Percentiles rank a stretch among this genome's conserved stretches.
Conservation (phyloP, 2,329 filamentous ascomycete genomes). For the Cercospora zeae-maydis region DNA sequence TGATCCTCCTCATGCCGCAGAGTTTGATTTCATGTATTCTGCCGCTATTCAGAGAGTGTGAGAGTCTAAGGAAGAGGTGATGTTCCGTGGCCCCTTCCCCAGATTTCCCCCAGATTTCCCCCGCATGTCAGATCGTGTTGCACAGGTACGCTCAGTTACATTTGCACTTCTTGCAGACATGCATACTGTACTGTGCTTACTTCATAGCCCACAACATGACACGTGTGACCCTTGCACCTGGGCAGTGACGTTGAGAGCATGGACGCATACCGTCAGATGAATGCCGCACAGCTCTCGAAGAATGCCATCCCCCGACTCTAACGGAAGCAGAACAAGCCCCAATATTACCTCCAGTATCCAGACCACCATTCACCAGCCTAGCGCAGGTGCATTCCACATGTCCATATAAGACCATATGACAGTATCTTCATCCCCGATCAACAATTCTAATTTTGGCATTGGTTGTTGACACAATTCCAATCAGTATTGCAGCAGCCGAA, state of each 20-base stretch:
- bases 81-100: background rate
- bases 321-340: no score
- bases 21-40: no score
- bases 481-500: background rate
- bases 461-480: background rate
- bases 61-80: background rate
- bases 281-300: background rate
- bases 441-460: no score
- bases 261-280: background rate
- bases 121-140: background rate
- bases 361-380: no score
- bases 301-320: no score
- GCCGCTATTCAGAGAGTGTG: background rate
- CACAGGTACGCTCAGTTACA: no score
- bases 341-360: no score
- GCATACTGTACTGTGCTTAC: background rate
- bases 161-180: background rate
- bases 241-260: background rate
- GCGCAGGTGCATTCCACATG: no score
- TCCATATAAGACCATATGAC: no score
- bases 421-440: no score
- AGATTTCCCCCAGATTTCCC: background rate
- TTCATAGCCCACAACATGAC: background rate
- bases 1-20: no score
- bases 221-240: background rate